Evolutionary conservation across 1,284 basidiomycete genomes (phyloP).

Genomic region (Rugiboletus extremiorientalis): DNA sequence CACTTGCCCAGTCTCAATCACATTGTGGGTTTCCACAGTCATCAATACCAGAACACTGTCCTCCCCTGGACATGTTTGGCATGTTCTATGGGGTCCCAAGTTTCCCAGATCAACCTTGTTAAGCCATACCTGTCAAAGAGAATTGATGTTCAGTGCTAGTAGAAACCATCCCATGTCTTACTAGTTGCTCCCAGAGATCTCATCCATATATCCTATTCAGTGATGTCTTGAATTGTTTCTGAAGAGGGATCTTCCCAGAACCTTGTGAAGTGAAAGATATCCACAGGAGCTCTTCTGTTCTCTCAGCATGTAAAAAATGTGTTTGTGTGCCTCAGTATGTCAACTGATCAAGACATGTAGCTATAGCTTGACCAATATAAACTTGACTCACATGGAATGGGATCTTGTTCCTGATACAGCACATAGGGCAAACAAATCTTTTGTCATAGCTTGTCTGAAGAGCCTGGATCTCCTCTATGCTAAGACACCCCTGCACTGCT

Average conservation of each 20-base stretch:
- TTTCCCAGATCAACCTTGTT: too few species aligned
- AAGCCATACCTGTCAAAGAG: too few species aligned
- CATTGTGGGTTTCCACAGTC: too few species aligned
- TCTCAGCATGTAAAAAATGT: background rate
- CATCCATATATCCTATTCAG: background rate
- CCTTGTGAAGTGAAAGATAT: background rate
- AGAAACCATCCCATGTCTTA: too few species aligned
- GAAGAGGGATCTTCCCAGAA: background rate
- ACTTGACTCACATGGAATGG: background rate
- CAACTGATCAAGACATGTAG: background rate
- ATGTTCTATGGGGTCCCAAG: too few species aligned
- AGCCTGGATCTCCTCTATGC: background rate
- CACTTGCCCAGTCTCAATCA: too few species aligned
- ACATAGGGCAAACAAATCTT: background rate
- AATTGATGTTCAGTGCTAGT: too few species aligned
- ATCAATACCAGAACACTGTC: too few species aligned
- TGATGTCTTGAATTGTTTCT: background rate
- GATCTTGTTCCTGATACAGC: background rate
- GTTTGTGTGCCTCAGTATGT: background rate
- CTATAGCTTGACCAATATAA: rapidly evolving
- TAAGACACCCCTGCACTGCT: background rate
- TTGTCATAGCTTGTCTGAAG: background rate
- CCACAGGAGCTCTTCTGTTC: background rate
- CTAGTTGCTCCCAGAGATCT: background rate
- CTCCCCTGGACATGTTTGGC: too few species aligned